Evolutionary conservation across 1,284 basidiomycete species (phyloP).

Genomic region (Waitea zeae): DNA sequence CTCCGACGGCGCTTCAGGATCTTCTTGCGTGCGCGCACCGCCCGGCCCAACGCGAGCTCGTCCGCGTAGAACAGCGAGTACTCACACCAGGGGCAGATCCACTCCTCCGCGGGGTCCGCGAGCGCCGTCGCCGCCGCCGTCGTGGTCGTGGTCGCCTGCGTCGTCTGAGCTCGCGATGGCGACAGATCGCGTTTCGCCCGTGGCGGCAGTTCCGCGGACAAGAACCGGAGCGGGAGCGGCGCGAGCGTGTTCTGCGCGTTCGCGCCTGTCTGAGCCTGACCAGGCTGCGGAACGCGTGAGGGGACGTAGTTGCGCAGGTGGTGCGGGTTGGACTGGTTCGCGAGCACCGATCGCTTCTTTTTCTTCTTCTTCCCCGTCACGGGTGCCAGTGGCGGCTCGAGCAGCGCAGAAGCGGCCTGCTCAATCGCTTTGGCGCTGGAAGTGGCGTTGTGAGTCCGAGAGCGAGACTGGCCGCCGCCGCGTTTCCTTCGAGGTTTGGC

Average conservation of each 20-base stretch:
- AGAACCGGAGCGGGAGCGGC: conserved; percentile 43
- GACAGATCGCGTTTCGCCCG: too few species aligned
- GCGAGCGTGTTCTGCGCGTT: conserved; percentile 32
- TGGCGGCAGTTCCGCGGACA: conserved; percentile 32
- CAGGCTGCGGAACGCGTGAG: conserved; percentile 46
- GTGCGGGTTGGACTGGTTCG: conserved; percentile 82
- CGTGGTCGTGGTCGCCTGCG: conserved; percentile 21
- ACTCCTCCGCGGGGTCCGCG: conserved; percentile 59
- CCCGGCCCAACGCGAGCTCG: conserved; percentile 39
- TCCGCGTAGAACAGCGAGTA: conserved; percentile 75
- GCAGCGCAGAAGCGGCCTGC: conserved; percentile 18
- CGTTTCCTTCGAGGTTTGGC: conserved; percentile 17
- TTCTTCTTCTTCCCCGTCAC: conserved; percentile 43
- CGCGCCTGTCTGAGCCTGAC: conserved; percentile 19
- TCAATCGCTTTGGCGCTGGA: conserved; percentile 14
- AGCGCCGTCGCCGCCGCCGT: conserved; percentile 19
- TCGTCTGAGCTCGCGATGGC: too few species aligned
- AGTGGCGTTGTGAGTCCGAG: conserved; percentile 12
- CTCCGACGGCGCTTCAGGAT: conserved; percentile 56
- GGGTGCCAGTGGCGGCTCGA: conserved; percentile 17
- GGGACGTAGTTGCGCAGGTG: conserved; percentile 80
- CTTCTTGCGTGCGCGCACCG: conserved; percentile 61
- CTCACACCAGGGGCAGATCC: conserved; percentile 82
- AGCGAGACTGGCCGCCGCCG: conserved; percentile 20
- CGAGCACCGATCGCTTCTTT: conserved; percentile 75